Conservation (phyloP, 2,329 filamentous ascomycete species). For the Epichloe aotearoae region DNA sequence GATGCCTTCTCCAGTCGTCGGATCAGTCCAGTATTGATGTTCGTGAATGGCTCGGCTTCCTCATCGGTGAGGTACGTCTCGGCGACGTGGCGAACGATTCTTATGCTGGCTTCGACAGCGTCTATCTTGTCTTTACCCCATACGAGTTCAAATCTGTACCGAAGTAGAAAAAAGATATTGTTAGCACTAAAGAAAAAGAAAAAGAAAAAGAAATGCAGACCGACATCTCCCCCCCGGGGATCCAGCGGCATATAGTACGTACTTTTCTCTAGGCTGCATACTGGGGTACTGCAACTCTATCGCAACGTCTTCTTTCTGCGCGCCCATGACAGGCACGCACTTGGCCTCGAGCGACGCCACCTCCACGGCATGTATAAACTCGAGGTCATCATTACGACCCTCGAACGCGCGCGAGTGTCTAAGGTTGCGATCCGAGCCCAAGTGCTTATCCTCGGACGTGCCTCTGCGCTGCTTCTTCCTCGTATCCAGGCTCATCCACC, state of each 20-base stretch:
- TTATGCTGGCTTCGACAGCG: slow-evolving; percentile 59
- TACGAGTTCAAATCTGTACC: slow-evolving; percentile 45
- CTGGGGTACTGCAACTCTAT: slow-evolving; percentile 80
- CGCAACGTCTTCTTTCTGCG: slow-evolving; percentile 37
- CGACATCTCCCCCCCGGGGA: too few species aligned
- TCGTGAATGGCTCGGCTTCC: slow-evolving; percentile 52
- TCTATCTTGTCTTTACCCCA: slow-evolving; percentile 69
- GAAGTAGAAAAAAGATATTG: slow-evolving; percentile 3
- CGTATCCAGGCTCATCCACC: slow-evolving; percentile 35
- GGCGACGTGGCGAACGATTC: slow-evolving; percentile 55
- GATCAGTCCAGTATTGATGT: slow-evolving; percentile 60
- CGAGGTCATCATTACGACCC: slow-evolving; percentile 25
- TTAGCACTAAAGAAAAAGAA: background rate
- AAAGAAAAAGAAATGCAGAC: too few species aligned
- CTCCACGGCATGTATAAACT: slow-evolving; percentile 46
- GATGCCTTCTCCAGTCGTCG: slow-evolving; percentile 65
- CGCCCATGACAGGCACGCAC: slow-evolving; percentile 36
- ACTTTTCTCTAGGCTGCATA: slow-evolving; percentile 54
- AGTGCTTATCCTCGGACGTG: slow-evolving; percentile 24
- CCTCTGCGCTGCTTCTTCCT: slow-evolving; percentile 35
- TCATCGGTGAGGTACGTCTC: slow-evolving; percentile 66
- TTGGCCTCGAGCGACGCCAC: slow-evolving; percentile 38
- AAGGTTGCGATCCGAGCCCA: slow-evolving; percentile 34
- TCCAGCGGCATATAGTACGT: slow-evolving; percentile 11
- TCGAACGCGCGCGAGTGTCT: slow-evolving; percentile 33